phyloP scores from a whole-genome alignment of 106 monocot genomes.

The Gastrodia elata region DNA sequence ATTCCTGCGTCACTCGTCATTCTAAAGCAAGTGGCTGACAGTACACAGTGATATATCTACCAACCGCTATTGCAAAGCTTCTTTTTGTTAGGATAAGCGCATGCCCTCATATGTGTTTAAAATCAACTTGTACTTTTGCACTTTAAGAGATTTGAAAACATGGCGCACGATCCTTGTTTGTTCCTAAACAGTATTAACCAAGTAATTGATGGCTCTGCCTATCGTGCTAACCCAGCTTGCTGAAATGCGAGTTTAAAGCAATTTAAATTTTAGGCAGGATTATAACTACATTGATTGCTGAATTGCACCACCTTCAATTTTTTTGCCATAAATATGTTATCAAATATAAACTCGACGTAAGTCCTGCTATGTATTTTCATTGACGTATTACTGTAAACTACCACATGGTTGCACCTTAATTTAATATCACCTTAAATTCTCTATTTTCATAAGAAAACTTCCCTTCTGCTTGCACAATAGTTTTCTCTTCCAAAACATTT shows the following conservation, averaged over 20 bases:
- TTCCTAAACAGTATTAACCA: background rate
- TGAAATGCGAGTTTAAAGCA: too few species aligned
- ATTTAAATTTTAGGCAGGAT: too few species aligned
- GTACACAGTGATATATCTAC: background rate
- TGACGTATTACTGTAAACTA: background rate
- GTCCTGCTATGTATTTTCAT: background rate
- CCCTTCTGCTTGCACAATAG: background rate
- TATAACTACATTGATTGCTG: background rate
- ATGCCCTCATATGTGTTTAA: background rate
- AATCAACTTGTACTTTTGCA: background rate
- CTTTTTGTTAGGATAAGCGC: background rate
- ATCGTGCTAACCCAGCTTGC: background rate
- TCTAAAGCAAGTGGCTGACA: too few species aligned
- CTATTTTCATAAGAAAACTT: background rate
- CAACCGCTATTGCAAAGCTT: background rate
- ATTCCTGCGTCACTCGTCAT: too few species aligned
- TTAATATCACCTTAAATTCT: background rate
- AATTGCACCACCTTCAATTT: background rate
- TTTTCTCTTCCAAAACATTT: background rate
- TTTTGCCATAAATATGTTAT: background rate
- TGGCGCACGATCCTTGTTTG: background rate
- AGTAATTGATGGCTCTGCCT: background rate
- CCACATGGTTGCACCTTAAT: background rate
- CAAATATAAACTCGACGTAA: background rate
- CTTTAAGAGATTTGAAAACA: background rate